Evolutionary conservation across 805 yeast genomes (phyloP), one percentile per base, ranked within the genome.

Genomic region (Schizosaccharomyces lindneri): DNA sequence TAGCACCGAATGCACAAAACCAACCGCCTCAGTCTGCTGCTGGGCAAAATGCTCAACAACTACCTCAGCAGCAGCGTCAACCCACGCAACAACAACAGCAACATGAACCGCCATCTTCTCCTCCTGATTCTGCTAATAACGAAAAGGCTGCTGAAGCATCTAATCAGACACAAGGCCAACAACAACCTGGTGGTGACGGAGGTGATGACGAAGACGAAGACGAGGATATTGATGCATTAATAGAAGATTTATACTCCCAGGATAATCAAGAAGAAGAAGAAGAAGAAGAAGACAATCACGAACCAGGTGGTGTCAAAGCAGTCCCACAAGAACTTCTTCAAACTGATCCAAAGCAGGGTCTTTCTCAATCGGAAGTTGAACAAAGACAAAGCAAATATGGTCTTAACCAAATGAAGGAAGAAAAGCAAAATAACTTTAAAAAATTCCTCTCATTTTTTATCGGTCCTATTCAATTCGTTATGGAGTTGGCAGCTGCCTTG

Each of bases 401-500:
- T 79, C 76, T 81, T 66, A 87, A 87, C 75, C 89, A 85, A 76
- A 85, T 87, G 94, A 81, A 85, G 67, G 95, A 87, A 76, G 95
- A 87, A 73, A 76, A 80, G 68, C 94, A 85, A 77, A 84, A 83
- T 77, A 66, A 85, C 74, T 67, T 86, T 64, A 75, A 85, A 67
- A 87, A 87, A 79, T 86, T 87, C 73, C 71, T 83, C 70, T 79
- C 81, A 84, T 87, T 86, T 80, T 87, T 87, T 74, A 83, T 87
- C 66, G 95, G 95, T 77, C 95, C 95, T 68, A 87, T 87, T 73
- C 95, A 87, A 78, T 87, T 87, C 82, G 95, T 87, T 72, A 87
- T 87, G 95, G 95, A 87, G 66, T 94, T 90, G 71, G 95, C 95
- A 71, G 95, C 95, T 68, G 80, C 87, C 66, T 78, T 87, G 74